Conservation (phyloP, 805 yeast genomes). For the Blastobotrys muscicola region DNA sequence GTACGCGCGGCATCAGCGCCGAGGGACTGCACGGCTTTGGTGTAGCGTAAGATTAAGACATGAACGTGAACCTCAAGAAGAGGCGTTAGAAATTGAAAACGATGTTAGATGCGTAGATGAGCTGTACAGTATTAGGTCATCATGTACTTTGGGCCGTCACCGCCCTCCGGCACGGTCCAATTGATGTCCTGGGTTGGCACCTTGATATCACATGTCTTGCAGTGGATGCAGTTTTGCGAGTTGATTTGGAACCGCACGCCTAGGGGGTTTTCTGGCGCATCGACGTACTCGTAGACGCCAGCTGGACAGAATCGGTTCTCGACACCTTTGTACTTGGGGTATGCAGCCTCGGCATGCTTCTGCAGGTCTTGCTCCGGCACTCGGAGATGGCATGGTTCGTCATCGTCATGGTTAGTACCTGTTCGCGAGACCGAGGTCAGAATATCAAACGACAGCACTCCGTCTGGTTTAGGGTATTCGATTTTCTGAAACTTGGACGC, state of each 20-base stretch:
- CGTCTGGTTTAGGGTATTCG: conserved; percentile 93
- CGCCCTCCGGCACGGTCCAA: conserved; percentile 99
- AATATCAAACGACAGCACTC: conserved; percentile 82
- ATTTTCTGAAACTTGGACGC: conserved; percentile 64
- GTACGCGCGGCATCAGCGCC: too few species aligned
- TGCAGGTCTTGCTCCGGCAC: conserved; percentile 28
- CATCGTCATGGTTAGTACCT: conserved; percentile 92
- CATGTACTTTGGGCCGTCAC: conserved; percentile 95
- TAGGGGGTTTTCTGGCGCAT: conserved; percentile 43
- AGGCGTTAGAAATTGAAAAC: background rate
- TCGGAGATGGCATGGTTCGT: conserved; percentile 82
- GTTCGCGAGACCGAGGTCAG: conserved; percentile 93
- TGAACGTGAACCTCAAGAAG: background rate
- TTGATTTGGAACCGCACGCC: conserved; percentile 89
- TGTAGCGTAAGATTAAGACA: too few species aligned
- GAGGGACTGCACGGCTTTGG: too few species aligned
- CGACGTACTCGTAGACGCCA: conserved; percentile 91
- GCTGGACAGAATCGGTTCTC: conserved; percentile 96
- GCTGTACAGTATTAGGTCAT: conserved; percentile 47
- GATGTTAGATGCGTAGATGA: background rate
- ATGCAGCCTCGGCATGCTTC: conserved; percentile 58
- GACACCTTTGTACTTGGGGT: conserved; percentile 73
- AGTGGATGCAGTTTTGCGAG: conserved; percentile 95
- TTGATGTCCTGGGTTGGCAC: conserved; percentile 89
- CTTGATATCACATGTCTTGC: conserved; percentile 97